Percentiles rank a stretch among this genome's conserved stretches.
Evolutionary conservation across 306 rosid species (phyloP).

Genomic region (Cucumis melo): DNA sequence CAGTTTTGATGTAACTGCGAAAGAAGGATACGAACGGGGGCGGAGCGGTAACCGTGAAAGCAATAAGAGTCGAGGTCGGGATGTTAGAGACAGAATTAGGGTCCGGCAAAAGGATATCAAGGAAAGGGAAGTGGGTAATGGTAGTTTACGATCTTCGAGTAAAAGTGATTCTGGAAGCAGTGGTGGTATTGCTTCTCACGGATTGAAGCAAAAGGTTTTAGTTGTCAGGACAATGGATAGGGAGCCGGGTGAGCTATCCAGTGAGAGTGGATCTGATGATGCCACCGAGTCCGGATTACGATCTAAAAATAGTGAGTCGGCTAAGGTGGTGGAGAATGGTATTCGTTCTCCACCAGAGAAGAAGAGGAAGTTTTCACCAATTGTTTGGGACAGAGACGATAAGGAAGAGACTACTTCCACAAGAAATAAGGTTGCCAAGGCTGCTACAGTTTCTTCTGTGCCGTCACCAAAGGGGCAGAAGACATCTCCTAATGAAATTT

Average conservation of each 20-base stretch:
- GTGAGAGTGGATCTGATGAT: conserved; percentile 91
- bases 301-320: conserved; percentile 23
- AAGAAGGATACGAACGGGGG: conserved; percentile 53
- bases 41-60: conserved; percentile 34
- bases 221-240: conserved; percentile 37
- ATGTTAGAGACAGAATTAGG: conserved; percentile 51
- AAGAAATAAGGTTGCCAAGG: conserved; percentile 27
- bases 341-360: conserved; percentile 26
- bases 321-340: conserved; percentile 34
- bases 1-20: conserved; percentile 35
- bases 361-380: conserved; percentile 85
- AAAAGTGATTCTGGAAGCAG: conserved; percentile 64
- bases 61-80: conserved; percentile 34
- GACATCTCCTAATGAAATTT: conserved; percentile 31
- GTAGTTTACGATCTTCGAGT: conserved; percentile 41
- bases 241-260: conserved; percentile 96
- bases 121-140: conserved; percentile 49
- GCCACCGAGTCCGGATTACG: conserved; percentile 45
- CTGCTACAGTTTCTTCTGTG: conserved; percentile 28
- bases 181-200: conserved; percentile 21
- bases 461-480: conserved; percentile 36
- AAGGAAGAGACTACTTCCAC: conserved; percentile 28
- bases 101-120: conserved; percentile 40
- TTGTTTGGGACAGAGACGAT: conserved; percentile 91
- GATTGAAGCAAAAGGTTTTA: conserved; percentile 44